Percentiles rank a stretch among this genome's conserved stretches.
Evolutionary conservation across 2,329 filamentous ascomycete species (phyloP).

Genomic region (Diatrype stigma): DNA sequence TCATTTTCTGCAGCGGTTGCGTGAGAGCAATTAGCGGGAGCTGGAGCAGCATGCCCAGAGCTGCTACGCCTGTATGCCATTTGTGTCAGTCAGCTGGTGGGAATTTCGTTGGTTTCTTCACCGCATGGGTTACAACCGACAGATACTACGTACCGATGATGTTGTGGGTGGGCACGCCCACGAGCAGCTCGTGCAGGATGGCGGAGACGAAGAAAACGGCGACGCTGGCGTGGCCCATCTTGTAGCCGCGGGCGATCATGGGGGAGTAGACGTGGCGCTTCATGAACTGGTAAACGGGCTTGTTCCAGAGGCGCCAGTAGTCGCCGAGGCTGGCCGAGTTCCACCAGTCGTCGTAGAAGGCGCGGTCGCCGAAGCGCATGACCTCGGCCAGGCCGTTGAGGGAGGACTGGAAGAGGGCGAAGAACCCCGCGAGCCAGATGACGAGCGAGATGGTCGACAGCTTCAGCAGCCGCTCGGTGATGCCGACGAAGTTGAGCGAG

Average conservation of each 20-base stretch:
- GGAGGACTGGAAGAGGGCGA: conserved; percentile 89
- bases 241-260: conserved; percentile 79
- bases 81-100: conserved; percentile 1
- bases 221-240: conserved; percentile 63
- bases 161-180: conserved; percentile 93
- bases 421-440: conserved; percentile 97
- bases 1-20: conserved; percentile 72
- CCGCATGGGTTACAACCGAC: too few relatives aligned
- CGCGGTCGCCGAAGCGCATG: conserved; percentile 83
- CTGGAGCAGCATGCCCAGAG: conserved; percentile 90
- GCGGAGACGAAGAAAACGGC: conserved; percentile 87
- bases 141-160: conserved; percentile 72
- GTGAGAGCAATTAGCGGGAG: conserved; percentile 83
- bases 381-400: conserved; percentile 90
- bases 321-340: conserved; percentile 79
- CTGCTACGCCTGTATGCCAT: conserved; percentile 67
- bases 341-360: conserved; percentile 99
- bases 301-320: conserved; percentile 98
- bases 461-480: conserved; percentile 88
- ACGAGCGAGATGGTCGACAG: conserved; percentile 91
- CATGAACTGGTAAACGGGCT: conserved; percentile 96
- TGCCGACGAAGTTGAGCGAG: conserved; percentile 72
- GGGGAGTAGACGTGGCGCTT: conserved; percentile 90
- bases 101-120: too few relatives aligned
- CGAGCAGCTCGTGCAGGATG: conserved; percentile 83